Evolutionary conservation across 345 rosid species (phyloP).

Genomic region (Lenwebbia sp.): DNA sequence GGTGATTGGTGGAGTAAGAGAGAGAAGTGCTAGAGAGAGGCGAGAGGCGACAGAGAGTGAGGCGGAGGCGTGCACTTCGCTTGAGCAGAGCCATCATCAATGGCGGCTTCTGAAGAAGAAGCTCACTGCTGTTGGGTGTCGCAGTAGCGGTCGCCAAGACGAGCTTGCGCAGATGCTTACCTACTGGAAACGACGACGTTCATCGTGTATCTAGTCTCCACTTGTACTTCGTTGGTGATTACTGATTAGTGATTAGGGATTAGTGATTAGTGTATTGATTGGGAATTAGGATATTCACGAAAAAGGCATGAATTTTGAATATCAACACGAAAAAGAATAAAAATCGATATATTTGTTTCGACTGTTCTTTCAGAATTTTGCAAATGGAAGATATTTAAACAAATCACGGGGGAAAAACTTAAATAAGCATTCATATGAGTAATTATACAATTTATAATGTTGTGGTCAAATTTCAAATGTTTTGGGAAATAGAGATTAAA

Average conservation of each 20-base stretch:
- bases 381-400: not conserved
- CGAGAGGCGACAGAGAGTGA: not conserved
- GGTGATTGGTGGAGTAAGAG: constrained; percentile 11
- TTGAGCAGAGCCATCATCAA: constrained; percentile 1
- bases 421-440: not conserved
- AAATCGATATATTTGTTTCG: not conserved
- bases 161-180: not conserved
- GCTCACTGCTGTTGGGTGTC: not conserved
- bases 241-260: too few species aligned
- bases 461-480: not conserved
- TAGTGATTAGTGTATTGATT: not conserved
- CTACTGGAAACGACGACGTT: not conserved
- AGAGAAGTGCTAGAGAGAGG: not conserved
- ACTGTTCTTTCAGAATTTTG: not conserved
- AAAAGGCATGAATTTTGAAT: too few species aligned
- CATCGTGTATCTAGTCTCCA: not conserved
- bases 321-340: too few species aligned
- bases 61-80: not conserved
- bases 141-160: not conserved
- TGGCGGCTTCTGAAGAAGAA: not conserved
- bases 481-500: not conserved
- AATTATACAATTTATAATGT: not conserved
- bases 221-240: not conserved
- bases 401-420: not conserved
- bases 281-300: too few species aligned